Evolutionary conservation across 2,329 filamentous ascomycete species (phyloP).

Genomic region (Myrmaecium sp.): DNA sequence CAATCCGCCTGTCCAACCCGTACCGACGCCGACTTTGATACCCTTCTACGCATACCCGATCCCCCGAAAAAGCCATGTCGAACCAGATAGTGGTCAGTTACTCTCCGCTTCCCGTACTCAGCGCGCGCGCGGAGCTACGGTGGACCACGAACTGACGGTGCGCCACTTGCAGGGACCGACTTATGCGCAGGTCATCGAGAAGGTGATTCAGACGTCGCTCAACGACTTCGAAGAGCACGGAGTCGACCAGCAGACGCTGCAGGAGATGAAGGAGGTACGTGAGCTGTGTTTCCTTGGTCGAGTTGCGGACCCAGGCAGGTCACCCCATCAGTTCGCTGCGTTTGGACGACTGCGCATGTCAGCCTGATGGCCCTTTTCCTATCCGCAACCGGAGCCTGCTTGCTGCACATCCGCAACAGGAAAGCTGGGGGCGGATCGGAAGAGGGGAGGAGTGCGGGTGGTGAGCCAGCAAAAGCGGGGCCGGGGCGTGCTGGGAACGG

Average conservation of each 20-base stretch:
- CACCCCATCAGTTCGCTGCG: no score
- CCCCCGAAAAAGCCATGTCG: constrained; percentile 13
- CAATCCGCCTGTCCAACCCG: no score
- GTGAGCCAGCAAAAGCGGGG: constrained; percentile 5
- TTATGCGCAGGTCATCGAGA: constrained; percentile 82
- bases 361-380: neutral
- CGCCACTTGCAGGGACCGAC: constrained; percentile 45
- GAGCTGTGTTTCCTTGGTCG: no score
- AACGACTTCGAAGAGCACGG: constrained; percentile 96
- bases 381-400: constrained; percentile 3
- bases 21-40: no score
- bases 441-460: constrained; percentile 4
- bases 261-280: constrained; percentile 77
- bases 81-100: constrained; percentile 22
- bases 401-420: constrained; percentile 5
- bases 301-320: no score
- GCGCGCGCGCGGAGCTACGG: constrained; percentile 7
- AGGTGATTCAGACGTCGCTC: constrained; percentile 45
- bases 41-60: neutral
- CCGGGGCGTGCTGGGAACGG: constrained; percentile 4
- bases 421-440: constrained; percentile 6
- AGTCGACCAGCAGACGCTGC: constrained; percentile 70
- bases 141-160: constrained; percentile 14
- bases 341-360: constrained; percentile 1
- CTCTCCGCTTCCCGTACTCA: constrained; percentile 6